Evolutionary conservation across 495 filamentous ascomycete genomes (phyloP), one percentile per base, ranked within the genome.

Genomic region (Aspergillus funiculosus): DNA sequence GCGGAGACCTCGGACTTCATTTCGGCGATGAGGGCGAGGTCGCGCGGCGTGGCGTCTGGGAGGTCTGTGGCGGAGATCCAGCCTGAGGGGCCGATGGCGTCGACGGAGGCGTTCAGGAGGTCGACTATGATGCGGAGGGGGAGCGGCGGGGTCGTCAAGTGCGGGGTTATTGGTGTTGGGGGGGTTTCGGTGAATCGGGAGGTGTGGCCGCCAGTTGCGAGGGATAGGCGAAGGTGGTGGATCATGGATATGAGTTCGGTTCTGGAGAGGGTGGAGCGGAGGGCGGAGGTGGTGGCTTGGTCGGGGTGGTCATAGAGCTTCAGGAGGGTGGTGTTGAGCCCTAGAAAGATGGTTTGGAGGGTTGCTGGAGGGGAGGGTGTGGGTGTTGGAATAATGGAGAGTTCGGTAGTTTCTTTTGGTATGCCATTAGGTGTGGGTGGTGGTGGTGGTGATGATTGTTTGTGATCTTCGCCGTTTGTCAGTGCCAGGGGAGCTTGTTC

Each of bases 11-110:
- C 87, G 4, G 79, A 71, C 51, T 79, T 79, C 63, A 94, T 79
- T 44, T 81, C 75, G 1, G 69, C 58, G 34, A 91, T 78, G 7
- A 75, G 64, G 18, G 73, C 68, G 39, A 86, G 74, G 53, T 84
- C 79, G 32, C 80, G 77, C 3, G 72, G 67, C 15, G 79, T 63
- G 19, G 75, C 67, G 15, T 72, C 70, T 5, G 68, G 64, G n/a
- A 73, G 52, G 4, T 72, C 62, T 21, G 75, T 72, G 26, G 79
- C 80, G 5, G 80, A 68, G 39, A 95, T 78, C 86, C 86, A 96
- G 21, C 87, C 87, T 9, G 77, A 82, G 13, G 85, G 73, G 7
- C 89, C 88, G n/a, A 95, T 76, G 7, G 87, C 81, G 66, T 96
- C 89, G 7, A 95, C 72, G 29, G 86, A 81, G 51, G 82, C 80